Conservation (phyloP, 176 grass and related monocot species). For the Ensete ventricosum region DNA sequence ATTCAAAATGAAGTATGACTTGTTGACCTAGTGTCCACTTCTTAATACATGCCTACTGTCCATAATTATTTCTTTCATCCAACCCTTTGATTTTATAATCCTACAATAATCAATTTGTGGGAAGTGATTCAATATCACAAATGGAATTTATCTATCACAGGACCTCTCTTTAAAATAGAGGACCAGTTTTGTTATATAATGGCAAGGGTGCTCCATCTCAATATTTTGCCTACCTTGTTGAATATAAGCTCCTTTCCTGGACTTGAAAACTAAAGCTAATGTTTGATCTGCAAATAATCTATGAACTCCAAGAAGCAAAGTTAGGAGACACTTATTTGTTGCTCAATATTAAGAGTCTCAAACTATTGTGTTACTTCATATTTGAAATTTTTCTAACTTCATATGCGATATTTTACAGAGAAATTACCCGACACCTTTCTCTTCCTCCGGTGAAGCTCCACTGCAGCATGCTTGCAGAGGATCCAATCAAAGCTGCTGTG, state of each 20-base stretch:
- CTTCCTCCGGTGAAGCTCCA: conserved; percentile 98
- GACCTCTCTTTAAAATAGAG: too few species aligned
- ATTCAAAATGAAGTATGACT: too few species aligned
- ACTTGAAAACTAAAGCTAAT: too few species aligned
- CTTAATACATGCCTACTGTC: too few species aligned
- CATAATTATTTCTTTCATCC: not conserved
- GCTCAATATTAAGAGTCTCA: not conserved
- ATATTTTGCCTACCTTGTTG: too few species aligned
- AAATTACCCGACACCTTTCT: conserved; percentile 91
- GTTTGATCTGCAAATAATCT: too few species aligned
- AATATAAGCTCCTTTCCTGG: too few species aligned
- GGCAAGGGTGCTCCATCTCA: too few species aligned
- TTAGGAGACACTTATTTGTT: not conserved
- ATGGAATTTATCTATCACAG: not conserved
- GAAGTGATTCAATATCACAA: not conserved
- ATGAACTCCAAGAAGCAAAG: too few species aligned
- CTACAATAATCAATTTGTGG: not conserved
- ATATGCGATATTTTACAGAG: conserved; percentile 29
- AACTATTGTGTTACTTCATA: not conserved
- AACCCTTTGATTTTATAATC: not conserved
- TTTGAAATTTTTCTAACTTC: not conserved
- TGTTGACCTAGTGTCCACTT: too few species aligned
- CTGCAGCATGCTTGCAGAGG: conserved; percentile 93
- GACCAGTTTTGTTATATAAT: too few species aligned
- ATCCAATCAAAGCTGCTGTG: conserved; percentile 93